phyloP scores from a whole-genome alignment of 73 alveolate species.

The Uronychia binucleata region DNA sequence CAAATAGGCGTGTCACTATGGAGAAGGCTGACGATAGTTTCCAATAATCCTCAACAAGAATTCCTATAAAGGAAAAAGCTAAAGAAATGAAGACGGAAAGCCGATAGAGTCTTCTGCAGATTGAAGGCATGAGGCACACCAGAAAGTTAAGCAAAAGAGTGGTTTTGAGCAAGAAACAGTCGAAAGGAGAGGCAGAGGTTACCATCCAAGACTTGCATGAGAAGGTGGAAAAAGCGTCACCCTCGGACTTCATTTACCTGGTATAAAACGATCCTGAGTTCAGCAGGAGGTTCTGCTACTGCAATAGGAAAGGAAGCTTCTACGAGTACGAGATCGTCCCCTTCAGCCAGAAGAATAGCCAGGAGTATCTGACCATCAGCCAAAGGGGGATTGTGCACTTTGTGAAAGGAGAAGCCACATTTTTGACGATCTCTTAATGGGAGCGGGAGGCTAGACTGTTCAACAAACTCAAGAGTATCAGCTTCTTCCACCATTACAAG shows the following conservation, averaged over 20 bases:
- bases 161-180: too few species aligned
- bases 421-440: constrained; percentile 84
- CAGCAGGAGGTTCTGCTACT: constrained; percentile 81
- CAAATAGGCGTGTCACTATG: too few species aligned
- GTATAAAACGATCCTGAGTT: constrained; percentile 82
- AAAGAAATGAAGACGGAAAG: too few species aligned
- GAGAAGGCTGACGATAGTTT: too few species aligned
- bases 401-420: constrained; percentile 75
- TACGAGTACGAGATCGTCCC: constrained; percentile 89
- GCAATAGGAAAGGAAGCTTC: constrained; percentile 78
- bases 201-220: neutral
- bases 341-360: constrained; percentile 65
- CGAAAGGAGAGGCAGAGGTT: too few species aligned
- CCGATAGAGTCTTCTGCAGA: too few species aligned
- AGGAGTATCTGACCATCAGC: constrained; percentile 86
- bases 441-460: constrained; percentile 81
- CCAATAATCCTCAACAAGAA: too few species aligned
- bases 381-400: constrained; percentile 87
- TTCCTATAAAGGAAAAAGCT: too few species aligned
- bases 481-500: constrained; percentile 71
- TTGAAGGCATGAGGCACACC: too few species aligned
- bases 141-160: too few species aligned
- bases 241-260: constrained; percentile 81
- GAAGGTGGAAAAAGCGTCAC: constrained; percentile 51
- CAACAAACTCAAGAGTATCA: constrained; percentile 67